Evolutionary conservation across 2,329 filamentous ascomycete genomes (phyloP).

Genomic region (Beauveria brongniartii): DNA sequence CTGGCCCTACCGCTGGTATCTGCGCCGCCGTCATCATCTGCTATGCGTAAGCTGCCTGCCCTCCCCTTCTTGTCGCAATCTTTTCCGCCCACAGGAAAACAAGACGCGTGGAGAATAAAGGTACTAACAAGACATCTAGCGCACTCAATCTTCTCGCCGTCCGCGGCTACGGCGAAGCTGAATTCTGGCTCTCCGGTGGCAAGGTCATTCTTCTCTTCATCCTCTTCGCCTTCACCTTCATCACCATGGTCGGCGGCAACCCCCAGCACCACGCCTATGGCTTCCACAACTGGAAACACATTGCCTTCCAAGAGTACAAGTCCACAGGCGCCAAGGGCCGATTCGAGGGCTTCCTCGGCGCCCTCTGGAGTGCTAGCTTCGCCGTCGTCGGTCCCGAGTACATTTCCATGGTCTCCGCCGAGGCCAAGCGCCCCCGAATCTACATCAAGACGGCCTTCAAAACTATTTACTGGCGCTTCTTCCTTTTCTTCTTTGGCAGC

Average conservation of each 20-base stretch:
- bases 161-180: constrained; percentile 59
- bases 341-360: constrained; percentile 63
- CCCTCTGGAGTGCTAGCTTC: constrained; percentile 56
- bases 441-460: constrained; percentile 64
- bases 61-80: background rate
- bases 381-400: constrained; percentile 61
- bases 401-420: constrained; percentile 60
- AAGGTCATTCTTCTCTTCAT: constrained; percentile 61
- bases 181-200: constrained; percentile 58
- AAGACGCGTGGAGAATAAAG: constrained; percentile 12
- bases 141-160: constrained; percentile 58
- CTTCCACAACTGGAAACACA: constrained; percentile 56
- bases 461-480: constrained; percentile 64
- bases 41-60: constrained; percentile 40
- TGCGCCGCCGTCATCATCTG: constrained; percentile 47
- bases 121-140: constrained; percentile 20
- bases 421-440: constrained; percentile 54
- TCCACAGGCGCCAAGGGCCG: constrained; percentile 53
- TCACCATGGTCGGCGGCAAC: constrained; percentile 73
- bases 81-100: background rate
- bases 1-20: constrained; percentile 58
- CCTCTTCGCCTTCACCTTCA: constrained; percentile 67
- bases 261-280: constrained; percentile 60
- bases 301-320: constrained; percentile 43
- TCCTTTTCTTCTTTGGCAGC: constrained; percentile 62